These are phyloP conservation scores for Spencermartinsiella ligniputridi DNA, from an alignment of 1,139 yeast species.

Conservation along the genomic window DNA sequence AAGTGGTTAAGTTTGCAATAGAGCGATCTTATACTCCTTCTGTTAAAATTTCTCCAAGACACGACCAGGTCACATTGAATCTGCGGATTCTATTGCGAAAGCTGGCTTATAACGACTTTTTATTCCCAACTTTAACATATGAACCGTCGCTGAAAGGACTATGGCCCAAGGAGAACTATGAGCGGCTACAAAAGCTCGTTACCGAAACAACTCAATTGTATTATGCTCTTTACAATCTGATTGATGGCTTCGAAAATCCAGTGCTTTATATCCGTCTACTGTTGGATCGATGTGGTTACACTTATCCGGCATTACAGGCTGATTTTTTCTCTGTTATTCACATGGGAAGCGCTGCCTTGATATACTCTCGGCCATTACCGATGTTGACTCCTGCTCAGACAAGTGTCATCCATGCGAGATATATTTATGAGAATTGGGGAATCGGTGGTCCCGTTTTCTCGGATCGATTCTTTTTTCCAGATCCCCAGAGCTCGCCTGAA, in stretches of 20 bases:
- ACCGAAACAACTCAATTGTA: constrained; percentile 22
- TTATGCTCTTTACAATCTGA: constrained; percentile 19
- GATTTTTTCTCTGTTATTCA: constrained; percentile 28
- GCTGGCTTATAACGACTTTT: constrained; percentile 16
- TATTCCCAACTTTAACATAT: constrained; percentile 21
- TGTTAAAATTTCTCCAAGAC: constrained; percentile 17
- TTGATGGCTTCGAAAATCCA: constrained; percentile 21
- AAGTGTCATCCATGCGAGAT: constrained; percentile 17
- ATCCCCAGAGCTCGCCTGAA: constrained; percentile 2
- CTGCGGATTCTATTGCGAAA: constrained; percentile 18
- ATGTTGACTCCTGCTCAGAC: constrained; percentile 27
- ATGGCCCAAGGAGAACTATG: constrained; percentile 28
- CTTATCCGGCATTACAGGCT: constrained; percentile 23
- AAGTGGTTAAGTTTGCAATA: constrained; percentile 26
- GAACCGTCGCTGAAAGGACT: constrained; percentile 30
- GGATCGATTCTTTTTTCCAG: constrained; percentile 3
- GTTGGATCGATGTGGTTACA: constrained; percentile 26
- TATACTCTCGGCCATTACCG: constrained; percentile 26
- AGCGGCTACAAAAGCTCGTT: constrained; percentile 18
- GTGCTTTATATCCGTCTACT: constrained; percentile 16
- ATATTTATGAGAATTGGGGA: constrained; percentile 15
- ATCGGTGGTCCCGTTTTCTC: neutral
- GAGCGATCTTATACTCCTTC: constrained; percentile 22
- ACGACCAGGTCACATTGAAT: constrained; percentile 21
- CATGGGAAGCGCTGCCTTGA: constrained; percentile 27